A percentile compares a stretch with the other conserved stretches of the same genome.
Conservation (phyloP, 768 basidiomycete species). For the Sporobolomyces pararoseus region DNA sequence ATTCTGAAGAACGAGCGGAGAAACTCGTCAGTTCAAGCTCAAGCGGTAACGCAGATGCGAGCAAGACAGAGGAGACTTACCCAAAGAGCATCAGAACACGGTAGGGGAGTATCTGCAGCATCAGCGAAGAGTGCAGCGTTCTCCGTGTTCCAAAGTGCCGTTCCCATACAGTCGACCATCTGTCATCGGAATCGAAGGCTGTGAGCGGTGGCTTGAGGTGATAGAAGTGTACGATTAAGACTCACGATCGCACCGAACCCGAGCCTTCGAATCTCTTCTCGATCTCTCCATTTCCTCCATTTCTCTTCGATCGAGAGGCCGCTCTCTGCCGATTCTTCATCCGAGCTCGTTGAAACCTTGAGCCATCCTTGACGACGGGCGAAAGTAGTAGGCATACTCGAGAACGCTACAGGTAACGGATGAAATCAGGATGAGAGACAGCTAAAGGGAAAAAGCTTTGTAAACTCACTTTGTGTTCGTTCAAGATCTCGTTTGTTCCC, state of each 20-base stretch:
- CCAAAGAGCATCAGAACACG: conserved; percentile 35
- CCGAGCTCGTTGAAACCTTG: conserved; percentile 3
- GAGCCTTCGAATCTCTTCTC: conserved; percentile 38
- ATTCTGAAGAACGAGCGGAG: conserved; percentile 14
- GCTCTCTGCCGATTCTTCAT: conserved; percentile 15
- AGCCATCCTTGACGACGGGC: conserved; percentile 36
- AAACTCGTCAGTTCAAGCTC: no score
- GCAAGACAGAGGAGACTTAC: conserved; percentile 2
- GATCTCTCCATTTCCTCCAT: conserved; percentile 38
- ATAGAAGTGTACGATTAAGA: neutral
- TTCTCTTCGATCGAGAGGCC: conserved; percentile 31
- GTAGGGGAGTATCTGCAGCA: conserved; percentile 31
- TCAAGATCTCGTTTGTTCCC: conserved; percentile 42
- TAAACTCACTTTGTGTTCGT: conserved; percentile 23
- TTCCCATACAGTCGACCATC: conserved; percentile 33
- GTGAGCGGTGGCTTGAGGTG: neutral
- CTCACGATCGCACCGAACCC: conserved; percentile 36
- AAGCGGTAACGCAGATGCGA: no score
- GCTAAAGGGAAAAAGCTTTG: neutral
- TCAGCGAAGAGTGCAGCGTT: conserved; percentile 29
- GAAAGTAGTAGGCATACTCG: conserved; percentile 36
- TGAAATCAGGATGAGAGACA: neutral
- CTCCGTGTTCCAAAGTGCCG: conserved; percentile 36
- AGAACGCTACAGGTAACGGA: conserved; percentile 2
- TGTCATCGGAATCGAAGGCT: neutral